Percentiles rank a stretch among this genome's conserved stretches.
Conservation (phyloP, 306 rosid genomes). For the Medicago arabica region DNA sequence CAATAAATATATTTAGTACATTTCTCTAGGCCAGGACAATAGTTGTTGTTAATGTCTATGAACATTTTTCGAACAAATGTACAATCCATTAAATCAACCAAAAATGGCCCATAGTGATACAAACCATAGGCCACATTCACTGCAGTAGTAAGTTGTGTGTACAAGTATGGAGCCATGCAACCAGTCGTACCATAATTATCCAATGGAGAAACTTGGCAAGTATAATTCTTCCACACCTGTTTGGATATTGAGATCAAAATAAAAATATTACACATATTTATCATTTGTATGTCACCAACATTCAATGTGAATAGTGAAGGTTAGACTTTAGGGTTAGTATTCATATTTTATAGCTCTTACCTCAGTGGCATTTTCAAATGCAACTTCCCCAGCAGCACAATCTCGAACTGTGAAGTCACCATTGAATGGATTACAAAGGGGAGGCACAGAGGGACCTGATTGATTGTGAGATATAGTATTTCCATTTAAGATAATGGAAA, state of each 20-base stretch:
- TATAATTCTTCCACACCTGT: slow-evolving; percentile 78
- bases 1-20: slow-evolving; percentile 54
- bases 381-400: slow-evolving; percentile 60
- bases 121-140: slow-evolving; percentile 68
- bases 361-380: slow-evolving; percentile 48
- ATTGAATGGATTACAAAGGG: slow-evolving; percentile 71
- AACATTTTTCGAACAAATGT: slow-evolving; percentile 65
- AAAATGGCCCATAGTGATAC: slow-evolving; percentile 66
- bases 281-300: neutral
- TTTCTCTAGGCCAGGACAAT: slow-evolving; percentile 62
- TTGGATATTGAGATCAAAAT: slow-evolving; percentile 10
- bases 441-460: slow-evolving; percentile 67
- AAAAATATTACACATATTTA: neutral
- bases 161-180: slow-evolving; percentile 60
- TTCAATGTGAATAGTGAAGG: too few relatives aligned
- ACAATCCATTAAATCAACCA: slow-evolving; percentile 66
- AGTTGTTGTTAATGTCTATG: slow-evolving; percentile 45
- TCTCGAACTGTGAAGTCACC: slow-evolving; percentile 41
- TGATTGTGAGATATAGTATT: slow-evolving; percentile 57
- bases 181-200: slow-evolving; percentile 54
- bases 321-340: too few relatives aligned
- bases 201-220: slow-evolving; percentile 51
- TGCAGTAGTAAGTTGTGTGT: slow-evolving; percentile 52
- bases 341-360: too few relatives aligned
- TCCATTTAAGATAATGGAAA: slow-evolving; percentile 45